These are phyloP conservation scores for Helminthosporium solani DNA, from an alignment of 2,329 filamentous ascomycete genomes.

Conservation along the genomic window DNA sequence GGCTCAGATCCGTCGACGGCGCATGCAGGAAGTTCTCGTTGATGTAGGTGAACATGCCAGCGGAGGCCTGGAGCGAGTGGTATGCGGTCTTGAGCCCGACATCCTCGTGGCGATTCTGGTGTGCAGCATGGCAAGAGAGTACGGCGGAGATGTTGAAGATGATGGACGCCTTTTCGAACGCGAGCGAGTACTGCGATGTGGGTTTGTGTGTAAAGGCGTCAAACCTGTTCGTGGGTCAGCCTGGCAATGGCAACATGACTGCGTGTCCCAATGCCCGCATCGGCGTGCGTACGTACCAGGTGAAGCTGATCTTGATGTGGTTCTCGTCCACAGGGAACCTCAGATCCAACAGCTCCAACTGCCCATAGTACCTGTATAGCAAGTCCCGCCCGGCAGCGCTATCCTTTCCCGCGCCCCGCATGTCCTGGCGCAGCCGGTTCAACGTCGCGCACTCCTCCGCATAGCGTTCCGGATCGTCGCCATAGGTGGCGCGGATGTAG, in stretches of 20 bases:
- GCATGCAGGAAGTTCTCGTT: conserved; percentile 99
- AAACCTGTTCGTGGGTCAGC: conserved; percentile 65
- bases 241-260: no score
- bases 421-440: conserved; percentile 94
- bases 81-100: conserved; percentile 93
- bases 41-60: conserved; percentile 99
- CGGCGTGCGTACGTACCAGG: conserved; percentile 73
- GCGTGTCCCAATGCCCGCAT: no score
- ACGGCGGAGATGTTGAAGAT: conserved; percentile 99
- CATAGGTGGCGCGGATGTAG: conserved; percentile 92
- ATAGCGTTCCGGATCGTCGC: conserved; percentile 95
- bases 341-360: conserved; percentile 90
- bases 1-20: conserved; percentile 90
- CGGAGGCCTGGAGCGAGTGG: conserved; percentile 95
- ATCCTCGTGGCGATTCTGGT: conserved; percentile 90
- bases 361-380: conserved; percentile 95
- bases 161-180: conserved; percentile 97
- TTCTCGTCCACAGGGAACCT: conserved; percentile 97
- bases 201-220: conserved; percentile 99
- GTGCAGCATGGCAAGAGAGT: conserved; percentile 89
- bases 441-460: conserved; percentile 91
- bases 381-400: conserved; percentile 91
- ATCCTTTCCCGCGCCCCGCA: conserved; percentile 95
- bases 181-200: conserved; percentile 94
- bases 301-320: conserved; percentile 98